Evolutionary conservation across 176 grass and related monocot genomes (phyloP).

Genomic region (Elaeis guineensis): DNA sequence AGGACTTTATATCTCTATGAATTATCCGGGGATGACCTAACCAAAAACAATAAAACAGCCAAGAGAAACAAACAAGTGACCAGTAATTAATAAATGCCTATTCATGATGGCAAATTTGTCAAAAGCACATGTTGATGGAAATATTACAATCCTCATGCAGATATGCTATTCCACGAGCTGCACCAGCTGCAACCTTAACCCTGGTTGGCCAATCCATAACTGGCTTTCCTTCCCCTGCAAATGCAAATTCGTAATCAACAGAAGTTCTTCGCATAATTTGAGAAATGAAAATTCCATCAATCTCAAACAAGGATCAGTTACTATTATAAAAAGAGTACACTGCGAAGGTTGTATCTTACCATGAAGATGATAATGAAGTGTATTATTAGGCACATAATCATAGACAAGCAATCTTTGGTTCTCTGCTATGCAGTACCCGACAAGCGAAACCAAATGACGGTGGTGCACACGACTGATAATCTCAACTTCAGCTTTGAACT

Average conservation of each 20-base stretch:
- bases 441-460: conserved; percentile 83
- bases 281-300: no score
- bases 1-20: conserved; percentile 93
- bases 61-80: not conserved
- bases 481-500: conserved; percentile 93
- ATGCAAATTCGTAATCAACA: conserved; percentile 5
- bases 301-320: no score
- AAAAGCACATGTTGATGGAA: not conserved
- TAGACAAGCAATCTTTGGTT: conserved; percentile 77
- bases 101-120: not conserved
- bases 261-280: not conserved
- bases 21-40: conserved; percentile 88
- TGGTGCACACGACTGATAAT: conserved; percentile 87
- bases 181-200: conserved; percentile 69
- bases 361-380: conserved; percentile 80
- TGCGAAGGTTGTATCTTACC: conserved; percentile 26
- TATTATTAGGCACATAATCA: conserved; percentile 73
- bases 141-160: conserved; percentile 92
- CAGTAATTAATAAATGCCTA: conserved; percentile 4
- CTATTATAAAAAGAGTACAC: no score
- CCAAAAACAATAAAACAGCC: conserved; percentile 16
- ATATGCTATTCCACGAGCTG: conserved; percentile 85
- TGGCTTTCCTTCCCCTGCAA: conserved; percentile 36
- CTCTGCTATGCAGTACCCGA: conserved; percentile 69
- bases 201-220: conserved; percentile 67